Evolutionary conservation across 1,284 basidiomycete species (phyloP), one percentile per base, ranked within the genome.

Genomic region (Moesziomyces antarcticus): DNA sequence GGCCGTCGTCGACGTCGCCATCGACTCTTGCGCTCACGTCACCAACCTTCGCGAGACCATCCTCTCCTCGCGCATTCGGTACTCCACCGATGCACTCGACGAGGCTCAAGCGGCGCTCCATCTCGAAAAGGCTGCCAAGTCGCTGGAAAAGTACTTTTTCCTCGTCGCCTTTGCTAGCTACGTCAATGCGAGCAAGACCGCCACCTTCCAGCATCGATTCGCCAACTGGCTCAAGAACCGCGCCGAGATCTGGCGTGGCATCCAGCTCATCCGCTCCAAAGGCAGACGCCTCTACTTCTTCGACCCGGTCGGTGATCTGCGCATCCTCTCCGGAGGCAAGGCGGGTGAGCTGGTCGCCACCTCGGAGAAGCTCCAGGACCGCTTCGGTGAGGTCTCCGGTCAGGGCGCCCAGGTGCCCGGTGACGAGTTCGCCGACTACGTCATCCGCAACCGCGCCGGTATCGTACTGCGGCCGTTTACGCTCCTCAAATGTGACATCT

Each of bases 121-220:
- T 24, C 72, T 84, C 48, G 62, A 75, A 30, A 77, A 75, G 40
- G 82, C 82, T 9, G 71, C 69, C 44, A 80, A 80, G 53, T 74
- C 87, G 5, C 85, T 89, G 24, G 88, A 89, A 73, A 87, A 87
- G 71, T 89, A 89, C 82, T 97, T 97, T 86, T 98, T 98, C 86
- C 89, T 96, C 68, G 92, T 99, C 64, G 92, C 93, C 0, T 99
- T 98, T 81, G 91, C 94, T 2, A 93, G 91, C 67, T 99, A 93
- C 78, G 91, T 97, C 9, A 92, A 94, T 55, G 88, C 88, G 18
- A 86, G 86, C 67, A 87, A 89, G 35, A 88, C 89, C 13, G 87
- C 88, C 18, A 85, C 86, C 56, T 91, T 92, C 70, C 87, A 87
- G 5, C 88, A 91, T 75, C 90, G 89, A 18, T 98, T 98, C 82